Evolutionary conservation across 768 basidiomycete species (phyloP).

Genomic region (Lyophyllum shimeji): DNA sequence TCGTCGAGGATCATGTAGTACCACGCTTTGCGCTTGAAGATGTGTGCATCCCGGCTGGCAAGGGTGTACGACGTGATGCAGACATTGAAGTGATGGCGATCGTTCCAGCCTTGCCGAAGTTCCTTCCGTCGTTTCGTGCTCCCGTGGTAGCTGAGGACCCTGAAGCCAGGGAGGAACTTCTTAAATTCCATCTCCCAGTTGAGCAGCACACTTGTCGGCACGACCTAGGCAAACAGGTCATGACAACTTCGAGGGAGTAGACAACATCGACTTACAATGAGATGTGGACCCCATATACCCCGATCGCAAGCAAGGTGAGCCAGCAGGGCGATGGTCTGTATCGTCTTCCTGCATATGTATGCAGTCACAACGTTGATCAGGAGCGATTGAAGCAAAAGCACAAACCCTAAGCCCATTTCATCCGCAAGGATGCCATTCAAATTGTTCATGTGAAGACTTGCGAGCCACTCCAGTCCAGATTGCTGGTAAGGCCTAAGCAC

Average conservation of each 20-base stretch:
- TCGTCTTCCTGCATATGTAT: slow-evolving; percentile 69
- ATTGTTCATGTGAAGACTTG: slow-evolving; percentile 78
- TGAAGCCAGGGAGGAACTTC: slow-evolving; percentile 90
- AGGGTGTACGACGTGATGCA: slow-evolving; percentile 94
- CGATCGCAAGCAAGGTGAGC: slow-evolving; percentile 91
- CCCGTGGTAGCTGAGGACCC: slow-evolving; percentile 88
- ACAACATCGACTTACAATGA: slow-evolving; percentile 56
- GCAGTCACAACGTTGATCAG: not conserved
- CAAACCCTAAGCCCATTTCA: slow-evolving; percentile 93
- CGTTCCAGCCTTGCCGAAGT: slow-evolving; percentile 87
- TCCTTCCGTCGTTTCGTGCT: slow-evolving; percentile 86
- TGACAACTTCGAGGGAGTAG: not conserved
- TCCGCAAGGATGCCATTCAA: slow-evolving; percentile 86
- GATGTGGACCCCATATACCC: slow-evolving; percentile 91
- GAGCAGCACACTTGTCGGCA: slow-evolving; percentile 89
- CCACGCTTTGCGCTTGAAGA: slow-evolving; percentile 92
- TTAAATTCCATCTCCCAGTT: slow-evolving; percentile 99
- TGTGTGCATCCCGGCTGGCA: slow-evolving; percentile 86
- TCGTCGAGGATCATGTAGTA: slow-evolving; percentile 97
- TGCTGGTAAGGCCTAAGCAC: slow-evolving; percentile 91
- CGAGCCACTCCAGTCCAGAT: slow-evolving; percentile 91
- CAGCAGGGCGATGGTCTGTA: slow-evolving; percentile 92
- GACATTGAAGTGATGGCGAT: slow-evolving; percentile 88
- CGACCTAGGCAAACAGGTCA: slow-evolving; percentile 51
- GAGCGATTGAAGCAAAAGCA: slow-evolving; percentile 9